phyloP scores from a whole-genome alignment of 1,284 basidiomycete species.

The Malassezia pachydermatis region DNA sequence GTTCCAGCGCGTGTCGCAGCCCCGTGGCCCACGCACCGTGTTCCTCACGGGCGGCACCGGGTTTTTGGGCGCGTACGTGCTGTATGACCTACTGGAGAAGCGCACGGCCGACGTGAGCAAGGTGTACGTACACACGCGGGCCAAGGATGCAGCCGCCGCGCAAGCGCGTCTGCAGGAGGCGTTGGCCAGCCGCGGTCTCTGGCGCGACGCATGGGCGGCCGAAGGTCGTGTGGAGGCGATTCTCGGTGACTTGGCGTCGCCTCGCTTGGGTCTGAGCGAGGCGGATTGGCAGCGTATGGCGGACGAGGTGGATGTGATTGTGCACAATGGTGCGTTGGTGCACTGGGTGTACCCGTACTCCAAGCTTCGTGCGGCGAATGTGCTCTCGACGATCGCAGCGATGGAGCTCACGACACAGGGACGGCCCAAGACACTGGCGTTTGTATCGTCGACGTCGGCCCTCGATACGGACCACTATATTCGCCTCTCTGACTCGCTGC shows the following conservation, averaged over 20 bases:
- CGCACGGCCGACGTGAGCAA: conserved; percentile 61
- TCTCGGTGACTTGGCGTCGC: conserved; percentile 70
- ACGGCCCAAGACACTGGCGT: conserved; percentile 67
- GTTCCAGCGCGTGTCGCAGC: conserved; percentile 12
- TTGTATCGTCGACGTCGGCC: conserved; percentile 87
- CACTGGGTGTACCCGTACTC: conserved; percentile 99
- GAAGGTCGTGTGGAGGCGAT: conserved; percentile 68
- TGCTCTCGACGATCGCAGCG: conserved; percentile 73
- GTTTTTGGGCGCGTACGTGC: conserved; percentile 87
- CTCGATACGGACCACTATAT: conserved; percentile 87
- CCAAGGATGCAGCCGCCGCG: conserved; percentile 58
- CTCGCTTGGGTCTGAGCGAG: conserved; percentile 65
- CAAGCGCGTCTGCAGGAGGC: conserved; percentile 64
- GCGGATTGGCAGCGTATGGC: conserved; percentile 62
- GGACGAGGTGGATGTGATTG: conserved; percentile 66
- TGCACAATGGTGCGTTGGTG: conserved; percentile 95
- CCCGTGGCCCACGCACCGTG: conserved; percentile 55
- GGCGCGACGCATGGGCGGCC: conserved; percentile 77
- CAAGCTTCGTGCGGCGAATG: conserved; percentile 81
- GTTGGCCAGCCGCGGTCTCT: conserved; percentile 74
- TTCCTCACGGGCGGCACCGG: conserved; percentile 96
- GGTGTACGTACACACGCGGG: conserved; percentile 84
- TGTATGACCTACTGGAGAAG: conserved; percentile 64
- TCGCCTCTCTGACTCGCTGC: conserved; percentile 61
- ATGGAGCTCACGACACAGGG: conserved; percentile 65